phyloP scores from a whole-genome alignment of 2,329 filamentous ascomycete species.

The Parascedosporium putredinis region DNA sequence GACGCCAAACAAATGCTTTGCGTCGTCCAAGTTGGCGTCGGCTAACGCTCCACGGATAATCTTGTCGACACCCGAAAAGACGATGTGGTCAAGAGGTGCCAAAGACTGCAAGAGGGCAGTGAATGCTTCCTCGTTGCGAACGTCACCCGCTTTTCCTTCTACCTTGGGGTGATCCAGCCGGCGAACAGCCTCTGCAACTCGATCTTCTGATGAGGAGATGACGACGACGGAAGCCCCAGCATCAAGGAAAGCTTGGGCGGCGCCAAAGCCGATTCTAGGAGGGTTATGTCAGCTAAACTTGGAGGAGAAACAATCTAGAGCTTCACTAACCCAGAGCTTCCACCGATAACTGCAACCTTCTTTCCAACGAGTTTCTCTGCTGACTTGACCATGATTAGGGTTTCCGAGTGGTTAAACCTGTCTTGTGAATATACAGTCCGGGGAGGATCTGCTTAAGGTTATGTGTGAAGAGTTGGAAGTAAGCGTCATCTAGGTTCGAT shows the following conservation, averaged over 20 bases:
- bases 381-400: neutral
- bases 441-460: neutral
- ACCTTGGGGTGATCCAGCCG: slow-evolving; percentile 16
- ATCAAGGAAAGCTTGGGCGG: slow-evolving; percentile 23
- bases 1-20: slow-evolving; percentile 25
- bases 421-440: neutral
- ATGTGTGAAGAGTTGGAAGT: neutral
- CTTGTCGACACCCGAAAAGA: slow-evolving; percentile 26
- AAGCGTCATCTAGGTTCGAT: neutral
- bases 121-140: slow-evolving; percentile 23
- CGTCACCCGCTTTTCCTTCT: slow-evolving; percentile 22
- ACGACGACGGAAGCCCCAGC: slow-evolving; percentile 23
- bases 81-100: slow-evolving; percentile 26
- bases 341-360: slow-evolving; percentile 25
- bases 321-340: slow-evolving; percentile 21
- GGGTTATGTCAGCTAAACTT: neutral
- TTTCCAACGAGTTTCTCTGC: slow-evolving; percentile 23
- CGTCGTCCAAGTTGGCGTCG: slow-evolving; percentile 21
- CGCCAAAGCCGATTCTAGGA: slow-evolving; percentile 27
- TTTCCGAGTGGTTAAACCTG: neutral
- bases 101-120: slow-evolving; percentile 19
- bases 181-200: slow-evolving; percentile 21
- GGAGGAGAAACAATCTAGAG: neutral
- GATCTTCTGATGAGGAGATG: slow-evolving; percentile 22
- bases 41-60: slow-evolving; percentile 26